Conservation (phyloP, 352 stramenopile genomes). For the Blastocystis sp. region DNA sequence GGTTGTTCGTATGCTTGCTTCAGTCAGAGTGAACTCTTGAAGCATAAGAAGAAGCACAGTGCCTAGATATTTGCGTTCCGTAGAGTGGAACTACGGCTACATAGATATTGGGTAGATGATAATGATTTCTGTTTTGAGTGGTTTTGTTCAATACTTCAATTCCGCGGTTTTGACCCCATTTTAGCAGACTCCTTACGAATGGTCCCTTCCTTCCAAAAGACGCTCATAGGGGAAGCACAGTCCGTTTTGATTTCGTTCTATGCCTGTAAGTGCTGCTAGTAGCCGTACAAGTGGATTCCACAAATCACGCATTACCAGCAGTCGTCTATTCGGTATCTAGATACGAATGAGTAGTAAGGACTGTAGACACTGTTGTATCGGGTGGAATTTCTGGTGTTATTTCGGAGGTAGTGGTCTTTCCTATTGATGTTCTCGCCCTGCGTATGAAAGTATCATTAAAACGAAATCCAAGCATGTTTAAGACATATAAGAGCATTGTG, state of each 20-base stretch:
- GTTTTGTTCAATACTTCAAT: neutral
- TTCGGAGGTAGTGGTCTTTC: conserved; percentile 17
- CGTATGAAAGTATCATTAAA: conserved; percentile 29
- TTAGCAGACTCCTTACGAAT: neutral
- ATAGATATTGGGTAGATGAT: neutral
- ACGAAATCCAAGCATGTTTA: neutral
- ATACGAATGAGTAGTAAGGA: neutral
- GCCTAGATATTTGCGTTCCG: neutral
- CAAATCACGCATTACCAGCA: neutral
- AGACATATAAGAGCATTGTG: neutral
- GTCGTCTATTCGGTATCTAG: neutral
- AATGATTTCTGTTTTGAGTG: neutral
- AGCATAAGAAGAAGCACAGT: conserved; percentile 43
- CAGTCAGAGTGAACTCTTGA: conserved; percentile 43
- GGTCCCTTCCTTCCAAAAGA: no score
- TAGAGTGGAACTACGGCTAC: neutral
- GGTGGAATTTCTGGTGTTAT: conserved; percentile 21
- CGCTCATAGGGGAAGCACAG: no score
- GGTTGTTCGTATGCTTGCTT: conserved; percentile 36
- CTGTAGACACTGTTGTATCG: neutral
- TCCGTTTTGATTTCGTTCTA: neutral
- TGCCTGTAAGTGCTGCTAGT: conserved; percentile 18
- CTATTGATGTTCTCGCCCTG: conserved; percentile 21
- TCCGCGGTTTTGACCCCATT: neutral
- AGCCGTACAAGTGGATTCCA: neutral